phyloP scores from a whole-genome alignment of 441 rosid species.

The Populus hybrid region DNA sequence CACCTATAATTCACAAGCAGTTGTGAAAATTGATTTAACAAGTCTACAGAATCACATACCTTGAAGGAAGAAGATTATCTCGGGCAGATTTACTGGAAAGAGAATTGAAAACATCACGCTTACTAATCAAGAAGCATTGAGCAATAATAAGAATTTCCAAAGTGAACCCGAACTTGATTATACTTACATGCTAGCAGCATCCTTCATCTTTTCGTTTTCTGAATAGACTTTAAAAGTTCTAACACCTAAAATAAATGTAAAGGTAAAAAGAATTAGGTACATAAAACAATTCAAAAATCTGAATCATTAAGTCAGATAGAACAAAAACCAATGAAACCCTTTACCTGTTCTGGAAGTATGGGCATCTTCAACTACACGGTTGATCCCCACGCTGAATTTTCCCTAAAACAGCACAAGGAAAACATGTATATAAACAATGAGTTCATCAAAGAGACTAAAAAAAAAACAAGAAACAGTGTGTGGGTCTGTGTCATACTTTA shows the following conservation, averaged over 20 bases:
- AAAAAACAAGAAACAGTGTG: neutral
- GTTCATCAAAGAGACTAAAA: neutral
- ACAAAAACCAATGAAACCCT: neutral
- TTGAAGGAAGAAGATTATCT: conserved; percentile 27
- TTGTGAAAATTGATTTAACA: neutral
- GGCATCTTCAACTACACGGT: conserved; percentile 21
- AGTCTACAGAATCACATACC: conserved; percentile 20
- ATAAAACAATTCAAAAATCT: neutral
- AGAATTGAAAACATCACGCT: neutral
- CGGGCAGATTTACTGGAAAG: conserved; percentile 22
- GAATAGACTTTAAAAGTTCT: conserved; percentile 46
- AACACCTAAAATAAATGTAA: conserved; percentile 15
- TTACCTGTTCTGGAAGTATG: conserved; percentile 28
- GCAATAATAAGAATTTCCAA: neutral
- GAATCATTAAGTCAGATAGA: neutral
- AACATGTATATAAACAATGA: neutral
- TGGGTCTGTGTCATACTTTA: neutral
- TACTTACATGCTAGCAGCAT: conserved; percentile 37
- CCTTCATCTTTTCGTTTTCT: conserved; percentile 42
- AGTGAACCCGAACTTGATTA: conserved; percentile 1
- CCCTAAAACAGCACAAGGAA: conserved; percentile 23
- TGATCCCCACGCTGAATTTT: conserved; percentile 22
- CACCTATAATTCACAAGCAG: neutral
- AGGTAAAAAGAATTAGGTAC: neutral
- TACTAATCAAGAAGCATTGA: neutral